Evolutionary conservation across 495 filamentous ascomycete species (phyloP), one percentile per base, ranked within the genome.

Genomic region (Aspergillus sparsus): DNA sequence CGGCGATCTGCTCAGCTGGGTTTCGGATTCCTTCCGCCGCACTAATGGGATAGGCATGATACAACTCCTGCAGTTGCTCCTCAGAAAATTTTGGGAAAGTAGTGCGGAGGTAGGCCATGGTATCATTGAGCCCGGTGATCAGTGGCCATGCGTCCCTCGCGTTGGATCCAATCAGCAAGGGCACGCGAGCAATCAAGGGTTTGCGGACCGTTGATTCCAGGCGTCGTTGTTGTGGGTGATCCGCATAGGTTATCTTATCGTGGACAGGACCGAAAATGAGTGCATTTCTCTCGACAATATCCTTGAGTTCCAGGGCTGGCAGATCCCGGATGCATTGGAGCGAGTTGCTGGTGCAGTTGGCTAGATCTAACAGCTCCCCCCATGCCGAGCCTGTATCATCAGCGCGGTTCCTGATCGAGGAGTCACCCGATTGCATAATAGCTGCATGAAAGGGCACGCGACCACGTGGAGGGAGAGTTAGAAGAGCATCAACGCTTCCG

Each of bases 371-470:
- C 7, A 70, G 57, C 7, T 32, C 53, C 27, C 60, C 9, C 66
- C 66, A 70, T 15, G 32, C 7, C 34, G 49, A 35, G 5, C 44
- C 18, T 31, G 32, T 16, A 13, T 42, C 37, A 31, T 44, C 36
- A 6, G 52, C 36, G 5, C 16, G 36, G 15, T 32, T 15, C 10
- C 21, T 34, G 21, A 35, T 46, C 60, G 66, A 16, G 15, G 36
- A 31, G 35, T 55, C 52, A 10, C 61, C 65, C 12, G 68, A 69
- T 55, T 72, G 33, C 55, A 70, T 64, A 51, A 71, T 71, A 11
- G 69, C 69, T 11, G 58, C 62, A 12, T 60, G 59, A 56, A 70
- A 71, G 5, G 67, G 62, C 5, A 64, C 11, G 7, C 54, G 54
- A 5, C 56, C 54, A 1, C 21, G 21, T 6, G 66, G 58, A 10